These are phyloP conservation scores for Cercospora citrullina DNA, from an alignment of 2,329 filamentous ascomycete genomes.

Conservation along the genomic window DNA sequence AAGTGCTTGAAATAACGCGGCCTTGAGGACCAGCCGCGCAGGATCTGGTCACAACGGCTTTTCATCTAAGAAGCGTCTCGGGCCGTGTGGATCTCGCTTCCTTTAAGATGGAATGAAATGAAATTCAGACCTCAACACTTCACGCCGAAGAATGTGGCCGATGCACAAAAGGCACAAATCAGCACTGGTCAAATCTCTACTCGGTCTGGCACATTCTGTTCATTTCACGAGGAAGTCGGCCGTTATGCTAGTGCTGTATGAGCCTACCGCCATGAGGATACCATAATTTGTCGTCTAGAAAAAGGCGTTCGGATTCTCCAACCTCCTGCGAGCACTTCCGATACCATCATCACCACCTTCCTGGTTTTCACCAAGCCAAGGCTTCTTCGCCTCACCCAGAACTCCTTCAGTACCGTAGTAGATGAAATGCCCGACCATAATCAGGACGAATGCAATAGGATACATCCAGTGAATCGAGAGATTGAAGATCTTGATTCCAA, in stretches of 20 bases:
- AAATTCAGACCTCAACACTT: background rate
- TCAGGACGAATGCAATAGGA: slow-evolving; percentile 90
- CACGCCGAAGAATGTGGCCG: background rate
- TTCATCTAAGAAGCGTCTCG: background rate
- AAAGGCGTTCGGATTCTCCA: slow-evolving; percentile 43
- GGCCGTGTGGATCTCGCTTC: background rate
- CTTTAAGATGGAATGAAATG: background rate
- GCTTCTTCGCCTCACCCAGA: slow-evolving; percentile 87
- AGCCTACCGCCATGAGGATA: background rate
- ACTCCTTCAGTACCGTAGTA: slow-evolving; percentile 85
- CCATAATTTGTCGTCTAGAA: slow-evolving; percentile 32
- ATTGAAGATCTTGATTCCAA: slow-evolving; percentile 84
- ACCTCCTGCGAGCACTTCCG: slow-evolving; percentile 76
- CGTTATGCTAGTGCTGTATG: background rate
- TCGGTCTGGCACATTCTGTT: background rate
- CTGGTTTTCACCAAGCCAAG: slow-evolving; percentile 88
- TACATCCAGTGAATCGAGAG: slow-evolving; percentile 84
- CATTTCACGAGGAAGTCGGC: background rate
- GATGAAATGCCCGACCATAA: slow-evolving; percentile 78
- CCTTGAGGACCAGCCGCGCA: background rate
- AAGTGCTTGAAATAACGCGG: background rate
- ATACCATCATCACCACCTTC: slow-evolving; percentile 75
- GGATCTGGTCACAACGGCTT: background rate
- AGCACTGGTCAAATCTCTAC: background rate
- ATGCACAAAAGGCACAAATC: background rate